phyloP scores from a whole-genome alignment of 148 eudicot genomes.

The Gaultheria prostrata region DNA sequence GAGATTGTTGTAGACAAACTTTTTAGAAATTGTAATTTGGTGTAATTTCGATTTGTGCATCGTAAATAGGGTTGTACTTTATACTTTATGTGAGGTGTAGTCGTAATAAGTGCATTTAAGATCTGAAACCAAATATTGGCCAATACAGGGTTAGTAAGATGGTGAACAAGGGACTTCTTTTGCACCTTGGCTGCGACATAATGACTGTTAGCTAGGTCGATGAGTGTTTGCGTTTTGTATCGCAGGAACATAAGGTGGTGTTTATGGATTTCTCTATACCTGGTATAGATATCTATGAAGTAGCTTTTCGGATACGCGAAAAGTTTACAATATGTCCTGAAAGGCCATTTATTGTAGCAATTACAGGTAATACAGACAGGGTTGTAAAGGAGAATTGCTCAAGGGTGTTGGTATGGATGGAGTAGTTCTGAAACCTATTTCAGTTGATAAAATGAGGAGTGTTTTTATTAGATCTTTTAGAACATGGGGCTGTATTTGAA shows the following conservation, averaged over 20 bases:
- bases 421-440: constrained; percentile 67
- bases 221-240: constrained; percentile 56
- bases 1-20: neutral
- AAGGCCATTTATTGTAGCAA: constrained; percentile 62
- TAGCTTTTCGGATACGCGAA: constrained; percentile 52
- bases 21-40: neutral
- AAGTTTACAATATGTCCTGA: constrained; percentile 51
- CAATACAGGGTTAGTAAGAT: constrained; percentile 72
- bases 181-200: constrained; percentile 84
- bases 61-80: neutral
- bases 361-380: constrained; percentile 58
- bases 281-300: constrained; percentile 56
- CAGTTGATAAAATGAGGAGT: constrained; percentile 85
- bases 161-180: constrained; percentile 69
- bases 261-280: constrained; percentile 60
- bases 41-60: neutral
- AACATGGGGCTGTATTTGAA: constrained; percentile 41
- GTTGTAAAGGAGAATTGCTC: constrained; percentile 54
- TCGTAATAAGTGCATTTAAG: neutral
- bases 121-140: neutral
- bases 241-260: constrained; percentile 60
- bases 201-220: constrained; percentile 53
- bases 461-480: constrained; percentile 61
- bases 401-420: constrained; percentile 81
- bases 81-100: neutral